These are phyloP conservation scores for Glebionis coronaria DNA, from an alignment of 129 eudicot genomes.

Conservation along the genomic window DNA sequence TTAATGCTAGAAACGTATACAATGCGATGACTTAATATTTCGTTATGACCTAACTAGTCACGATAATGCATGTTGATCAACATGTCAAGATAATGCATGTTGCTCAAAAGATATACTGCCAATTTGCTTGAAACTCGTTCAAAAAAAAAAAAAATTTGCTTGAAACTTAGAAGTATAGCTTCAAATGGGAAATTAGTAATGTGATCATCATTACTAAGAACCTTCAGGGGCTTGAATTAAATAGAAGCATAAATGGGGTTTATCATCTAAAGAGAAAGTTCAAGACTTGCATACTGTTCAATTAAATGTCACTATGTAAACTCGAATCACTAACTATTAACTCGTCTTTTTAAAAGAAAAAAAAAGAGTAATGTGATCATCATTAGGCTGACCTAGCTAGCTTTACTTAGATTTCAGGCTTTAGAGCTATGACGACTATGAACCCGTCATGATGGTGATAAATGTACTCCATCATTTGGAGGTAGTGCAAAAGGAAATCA, in stretches of 20 bases:
- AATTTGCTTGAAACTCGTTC: too few species aligned
- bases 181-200: not conserved
- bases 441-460: constrained; percentile 21
- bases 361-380: constrained; percentile 6
- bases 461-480: constrained; percentile 16
- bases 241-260: too few species aligned
- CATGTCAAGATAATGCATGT: not conserved
- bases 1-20: not conserved
- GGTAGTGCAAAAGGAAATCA: constrained; percentile 25
- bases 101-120: not conserved
- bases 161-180: not conserved
- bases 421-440: constrained; percentile 9
- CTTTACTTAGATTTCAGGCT: constrained; percentile 6
- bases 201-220: too few species aligned
- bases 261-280: too few species aligned
- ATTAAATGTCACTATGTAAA: too few species aligned
- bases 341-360: too few species aligned
- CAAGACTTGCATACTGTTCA: too few species aligned
- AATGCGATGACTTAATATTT: not conserved
- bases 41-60: not conserved
- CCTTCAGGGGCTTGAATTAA: too few species aligned
- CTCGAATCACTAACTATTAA: too few species aligned
- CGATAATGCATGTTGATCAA: constrained; percentile 1
- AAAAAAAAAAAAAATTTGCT: too few species aligned
- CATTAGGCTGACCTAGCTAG: not conserved